phyloP scores from a whole-genome alignment of 345 rosid genomes.

The Passiflora organensis region DNA sequence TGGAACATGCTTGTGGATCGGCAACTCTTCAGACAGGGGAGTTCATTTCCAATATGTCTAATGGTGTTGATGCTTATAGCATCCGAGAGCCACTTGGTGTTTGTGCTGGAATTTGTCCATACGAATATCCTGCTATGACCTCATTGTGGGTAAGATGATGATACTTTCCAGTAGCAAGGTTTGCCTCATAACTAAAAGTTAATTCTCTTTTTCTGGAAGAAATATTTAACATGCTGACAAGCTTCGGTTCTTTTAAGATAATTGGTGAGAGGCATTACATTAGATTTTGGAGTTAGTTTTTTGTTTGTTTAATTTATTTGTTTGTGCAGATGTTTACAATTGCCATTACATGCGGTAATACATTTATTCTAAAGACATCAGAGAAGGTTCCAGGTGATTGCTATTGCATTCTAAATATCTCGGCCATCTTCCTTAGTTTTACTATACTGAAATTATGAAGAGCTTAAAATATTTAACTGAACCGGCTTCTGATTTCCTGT shows the following conservation, averaged over 20 bases:
- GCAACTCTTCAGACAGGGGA: constrained; percentile 45
- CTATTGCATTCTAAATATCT: background rate
- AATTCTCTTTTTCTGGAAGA: too few species aligned
- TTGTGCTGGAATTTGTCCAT: constrained; percentile 54
- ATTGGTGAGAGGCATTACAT: too few species aligned
- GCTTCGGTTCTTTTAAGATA: too few species aligned
- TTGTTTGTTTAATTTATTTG: background rate
- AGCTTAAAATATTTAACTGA: too few species aligned
- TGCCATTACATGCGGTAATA: constrained; percentile 49
- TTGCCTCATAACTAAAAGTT: too few species aligned
- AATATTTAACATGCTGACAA: too few species aligned
- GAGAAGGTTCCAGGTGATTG: constrained; percentile 48
- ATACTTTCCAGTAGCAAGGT: background rate
- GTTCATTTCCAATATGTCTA: constrained; percentile 36
- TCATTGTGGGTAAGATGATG: constrained; percentile 42
- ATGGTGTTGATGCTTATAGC: constrained; percentile 40
- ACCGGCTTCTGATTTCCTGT: background rate
- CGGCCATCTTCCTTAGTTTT: background rate
- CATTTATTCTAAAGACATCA: constrained; percentile 49
- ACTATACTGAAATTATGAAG: background rate
- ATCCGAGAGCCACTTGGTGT: constrained; percentile 50
- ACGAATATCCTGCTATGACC: constrained; percentile 45
- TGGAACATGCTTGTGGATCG: constrained; percentile 51
- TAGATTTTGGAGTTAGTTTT: too few species aligned
- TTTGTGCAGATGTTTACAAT: constrained; percentile 43